Percentiles rank a stretch among this genome's conserved stretches.
phyloP scores from a whole-genome alignment of 2,329 filamentous ascomycete species.

The Fusarium sp. region DNA sequence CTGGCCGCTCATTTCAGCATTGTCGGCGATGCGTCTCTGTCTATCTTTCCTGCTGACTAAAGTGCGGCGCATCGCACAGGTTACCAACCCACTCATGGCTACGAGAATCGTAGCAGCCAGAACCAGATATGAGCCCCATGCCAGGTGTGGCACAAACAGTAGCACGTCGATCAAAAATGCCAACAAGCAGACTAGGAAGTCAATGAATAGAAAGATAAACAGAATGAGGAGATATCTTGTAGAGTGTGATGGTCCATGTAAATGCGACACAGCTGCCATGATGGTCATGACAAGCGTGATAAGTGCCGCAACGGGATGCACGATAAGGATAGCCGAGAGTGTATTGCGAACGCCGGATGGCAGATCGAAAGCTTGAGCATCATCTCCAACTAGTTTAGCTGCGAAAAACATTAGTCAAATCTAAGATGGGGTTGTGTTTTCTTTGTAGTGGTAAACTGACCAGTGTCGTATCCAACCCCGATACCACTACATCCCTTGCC shows the following conservation, averaged over 20 bases:
- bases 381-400: constrained; percentile 45
- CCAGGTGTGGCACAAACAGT: constrained; percentile 91
- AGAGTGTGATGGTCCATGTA: constrained; percentile 89
- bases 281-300: constrained; percentile 86
- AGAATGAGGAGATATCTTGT: constrained; percentile 86
- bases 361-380: constrained; percentile 65
- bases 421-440: not conserved
- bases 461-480: constrained; percentile 85
- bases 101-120: constrained; percentile 89
- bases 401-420: constrained; percentile 23
- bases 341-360: constrained; percentile 64
- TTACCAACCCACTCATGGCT: constrained; percentile 82
- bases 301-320: constrained; percentile 90
- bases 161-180: constrained; percentile 94
- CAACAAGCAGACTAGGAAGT: constrained; percentile 83
- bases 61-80: constrained; percentile 94
- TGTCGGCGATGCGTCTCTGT: constrained; percentile 89
- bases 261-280: constrained; percentile 82
- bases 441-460: constrained; percentile 63
- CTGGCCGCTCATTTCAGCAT: constrained; percentile 96
- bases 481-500: constrained; percentile 73
- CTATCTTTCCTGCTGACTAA: constrained; percentile 92
- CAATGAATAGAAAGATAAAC: constrained; percentile 87
- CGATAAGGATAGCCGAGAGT: constrained; percentile 88
- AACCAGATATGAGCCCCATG: constrained; percentile 95